Evolutionary conservation across 2,329 filamentous ascomycete genomes (phyloP).

Genomic region (Botryotinia narcissicola): DNA sequence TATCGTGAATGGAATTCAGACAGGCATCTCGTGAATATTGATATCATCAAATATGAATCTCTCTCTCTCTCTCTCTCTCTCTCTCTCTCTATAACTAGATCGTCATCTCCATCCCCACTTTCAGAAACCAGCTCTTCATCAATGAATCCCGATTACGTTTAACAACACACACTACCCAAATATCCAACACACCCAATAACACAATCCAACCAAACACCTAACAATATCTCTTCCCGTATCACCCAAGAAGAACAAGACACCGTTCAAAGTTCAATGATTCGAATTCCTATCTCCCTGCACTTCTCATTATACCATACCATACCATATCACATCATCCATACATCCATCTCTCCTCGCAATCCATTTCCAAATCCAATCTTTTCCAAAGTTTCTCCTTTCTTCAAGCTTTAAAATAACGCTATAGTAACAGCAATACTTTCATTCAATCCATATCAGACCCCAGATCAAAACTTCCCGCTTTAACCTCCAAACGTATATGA

Average conservation of each 20-base stretch:
- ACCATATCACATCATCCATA: too few relatives aligned
- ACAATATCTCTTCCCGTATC: background rate
- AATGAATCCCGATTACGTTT: too few relatives aligned
- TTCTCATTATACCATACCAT: too few relatives aligned
- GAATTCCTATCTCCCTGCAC: too few relatives aligned
- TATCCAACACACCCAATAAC: too few relatives aligned
- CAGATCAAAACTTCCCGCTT: background rate
- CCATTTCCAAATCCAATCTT: background rate
- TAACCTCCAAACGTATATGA: background rate
- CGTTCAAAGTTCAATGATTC: too few relatives aligned
- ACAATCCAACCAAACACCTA: background rate
- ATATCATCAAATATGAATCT: background rate
- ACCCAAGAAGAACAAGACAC: too few relatives aligned
- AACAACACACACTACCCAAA: too few relatives aligned
- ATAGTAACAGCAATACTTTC: background rate
- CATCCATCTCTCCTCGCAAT: background rate
- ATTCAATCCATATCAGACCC: background rate
- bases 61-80: too few relatives aligned
- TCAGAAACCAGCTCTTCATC: too few relatives aligned
- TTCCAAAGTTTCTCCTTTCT: background rate
- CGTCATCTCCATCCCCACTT: too few relatives aligned
- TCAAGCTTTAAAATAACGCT: background rate
- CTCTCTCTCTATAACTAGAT: too few relatives aligned
- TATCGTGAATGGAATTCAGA: background rate
- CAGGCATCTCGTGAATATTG: background rate